A percentile compares a stretch with the other conserved stretches of the same genome.
Evolutionary conservation across 306 rosid species (phyloP).

Genomic region (Adenanthera pavonina): DNA sequence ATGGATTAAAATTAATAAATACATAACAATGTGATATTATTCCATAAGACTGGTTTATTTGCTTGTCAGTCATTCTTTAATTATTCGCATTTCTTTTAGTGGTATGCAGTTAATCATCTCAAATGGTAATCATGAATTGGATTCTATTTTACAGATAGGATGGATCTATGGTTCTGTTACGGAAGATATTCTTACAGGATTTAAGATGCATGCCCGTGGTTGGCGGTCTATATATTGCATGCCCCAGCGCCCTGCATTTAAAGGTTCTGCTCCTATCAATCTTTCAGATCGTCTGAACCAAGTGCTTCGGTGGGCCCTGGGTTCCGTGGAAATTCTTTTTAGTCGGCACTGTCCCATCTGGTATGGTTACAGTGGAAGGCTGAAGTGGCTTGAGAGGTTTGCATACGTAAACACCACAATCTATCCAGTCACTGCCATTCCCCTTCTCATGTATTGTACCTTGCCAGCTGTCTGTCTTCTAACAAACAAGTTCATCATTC

Average conservation of each 20-base stretch:
- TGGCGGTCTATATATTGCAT: constrained; percentile 98
- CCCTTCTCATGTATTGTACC: constrained; percentile 91
- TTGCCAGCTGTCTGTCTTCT: constrained; percentile 97
- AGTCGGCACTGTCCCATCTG: constrained; percentile 97
- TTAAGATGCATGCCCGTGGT: constrained; percentile 99
- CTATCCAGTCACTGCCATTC: constrained; percentile 89
- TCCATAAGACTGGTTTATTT: neutral
- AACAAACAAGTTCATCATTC: constrained; percentile 96
- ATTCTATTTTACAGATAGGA: constrained; percentile 72
- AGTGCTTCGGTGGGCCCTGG: constrained; percentile 97
- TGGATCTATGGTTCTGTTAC: constrained; percentile 99
- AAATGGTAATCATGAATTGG: neutral
- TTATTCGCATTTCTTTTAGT: neutral
- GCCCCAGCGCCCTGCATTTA: constrained; percentile 89
- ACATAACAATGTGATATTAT: neutral
- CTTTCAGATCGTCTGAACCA: constrained; percentile 98
- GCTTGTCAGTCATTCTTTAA: neutral
- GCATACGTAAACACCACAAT: constrained; percentile 97
- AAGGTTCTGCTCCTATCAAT: constrained; percentile 98
- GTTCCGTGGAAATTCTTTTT: constrained; percentile 93
- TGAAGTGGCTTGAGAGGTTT: constrained; percentile 94
- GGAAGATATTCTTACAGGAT: constrained; percentile 98
- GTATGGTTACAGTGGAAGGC: constrained; percentile 94
- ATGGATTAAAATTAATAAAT: no score
- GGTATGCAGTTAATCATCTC: constrained; percentile 15